Evolutionary conservation across 1,139 yeast species (phyloP).

Genomic region (Protomyces pachydermus): DNA sequence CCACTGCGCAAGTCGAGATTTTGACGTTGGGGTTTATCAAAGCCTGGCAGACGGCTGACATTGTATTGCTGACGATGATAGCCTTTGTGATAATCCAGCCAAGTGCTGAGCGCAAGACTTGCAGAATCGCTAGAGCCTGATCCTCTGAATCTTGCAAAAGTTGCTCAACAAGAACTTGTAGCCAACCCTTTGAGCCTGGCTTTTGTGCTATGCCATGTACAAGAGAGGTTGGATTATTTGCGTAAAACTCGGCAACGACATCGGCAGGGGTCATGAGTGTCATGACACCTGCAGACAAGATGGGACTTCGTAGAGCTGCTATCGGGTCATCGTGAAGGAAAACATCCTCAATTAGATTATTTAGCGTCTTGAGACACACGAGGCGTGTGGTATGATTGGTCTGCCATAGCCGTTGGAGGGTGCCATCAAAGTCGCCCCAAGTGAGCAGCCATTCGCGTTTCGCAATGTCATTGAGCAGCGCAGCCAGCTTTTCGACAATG

Average conservation of each 20-base stretch:
- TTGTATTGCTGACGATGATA: slow-evolving; percentile 60
- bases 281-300: slow-evolving; percentile 53
- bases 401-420: slow-evolving; percentile 69
- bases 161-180: slow-evolving; percentile 60
- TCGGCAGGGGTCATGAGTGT: slow-evolving; percentile 57
- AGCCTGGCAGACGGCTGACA: slow-evolving; percentile 61
- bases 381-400: slow-evolving; percentile 53
- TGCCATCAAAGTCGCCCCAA: slow-evolving; percentile 87
- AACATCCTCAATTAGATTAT: slow-evolving; percentile 91
- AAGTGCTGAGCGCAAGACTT: slow-evolving; percentile 80
- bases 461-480: slow-evolving; percentile 88
- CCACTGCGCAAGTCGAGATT: slow-evolving; percentile 78
- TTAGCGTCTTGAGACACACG: slow-evolving; percentile 65
- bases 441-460: slow-evolving; percentile 81
- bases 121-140: slow-evolving; percentile 61
- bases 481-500: slow-evolving; percentile 80
- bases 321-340: slow-evolving; percentile 86
- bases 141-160: slow-evolving; percentile 36
- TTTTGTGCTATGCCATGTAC: slow-evolving; percentile 62
- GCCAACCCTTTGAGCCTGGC: slow-evolving; percentile 77
- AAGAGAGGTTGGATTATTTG: slow-evolving; percentile 53
- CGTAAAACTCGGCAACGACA: slow-evolving; percentile 56
- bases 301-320: slow-evolving; percentile 73
- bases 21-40: slow-evolving; percentile 57
- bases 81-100: slow-evolving; percentile 72